Conservation (phyloP, 176 grass and related monocot species). For the Saccharum officinarum region DNA sequence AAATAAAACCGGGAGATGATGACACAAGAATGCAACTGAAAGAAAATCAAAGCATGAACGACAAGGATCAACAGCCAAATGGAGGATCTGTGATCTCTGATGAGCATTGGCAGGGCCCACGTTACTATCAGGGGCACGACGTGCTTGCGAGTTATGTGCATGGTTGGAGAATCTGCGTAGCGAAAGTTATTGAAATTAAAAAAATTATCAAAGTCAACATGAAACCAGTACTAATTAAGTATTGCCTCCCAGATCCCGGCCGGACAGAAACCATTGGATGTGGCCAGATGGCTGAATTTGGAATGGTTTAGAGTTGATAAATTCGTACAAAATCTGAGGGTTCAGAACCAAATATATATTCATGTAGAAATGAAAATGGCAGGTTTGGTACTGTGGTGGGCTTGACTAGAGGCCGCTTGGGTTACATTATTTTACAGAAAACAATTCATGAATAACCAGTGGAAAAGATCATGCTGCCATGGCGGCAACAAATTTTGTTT, state of each 20-base stretch:
- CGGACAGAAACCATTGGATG: neutral
- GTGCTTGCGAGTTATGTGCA: constrained; percentile 7
- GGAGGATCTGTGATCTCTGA: neutral
- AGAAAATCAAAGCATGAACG: neutral
- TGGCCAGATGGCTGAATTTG: neutral
- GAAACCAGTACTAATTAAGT: neutral
- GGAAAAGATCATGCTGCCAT: neutral
- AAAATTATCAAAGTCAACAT: constrained; percentile 4
- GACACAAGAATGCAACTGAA: neutral
- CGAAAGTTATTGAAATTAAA: neutral
- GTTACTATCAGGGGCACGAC: constrained; percentile 13
- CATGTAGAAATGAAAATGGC: too few relatives aligned
- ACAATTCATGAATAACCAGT: neutral
- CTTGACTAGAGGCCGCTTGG: neutral
- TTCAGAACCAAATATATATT: neutral
- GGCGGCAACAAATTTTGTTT: neutral
- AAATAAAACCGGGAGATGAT: neutral
- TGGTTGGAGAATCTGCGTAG: neutral
- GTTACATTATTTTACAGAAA: neutral
- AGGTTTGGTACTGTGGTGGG: too few relatives aligned
- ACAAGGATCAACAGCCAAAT: constrained; percentile 26
- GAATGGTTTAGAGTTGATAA: neutral
- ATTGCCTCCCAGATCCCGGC: neutral
- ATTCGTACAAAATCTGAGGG: neutral
- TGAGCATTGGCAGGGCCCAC: neutral